phyloP scores from a whole-genome alignment of 2,329 filamentous ascomycete genomes.

The Oidium heveae region DNA sequence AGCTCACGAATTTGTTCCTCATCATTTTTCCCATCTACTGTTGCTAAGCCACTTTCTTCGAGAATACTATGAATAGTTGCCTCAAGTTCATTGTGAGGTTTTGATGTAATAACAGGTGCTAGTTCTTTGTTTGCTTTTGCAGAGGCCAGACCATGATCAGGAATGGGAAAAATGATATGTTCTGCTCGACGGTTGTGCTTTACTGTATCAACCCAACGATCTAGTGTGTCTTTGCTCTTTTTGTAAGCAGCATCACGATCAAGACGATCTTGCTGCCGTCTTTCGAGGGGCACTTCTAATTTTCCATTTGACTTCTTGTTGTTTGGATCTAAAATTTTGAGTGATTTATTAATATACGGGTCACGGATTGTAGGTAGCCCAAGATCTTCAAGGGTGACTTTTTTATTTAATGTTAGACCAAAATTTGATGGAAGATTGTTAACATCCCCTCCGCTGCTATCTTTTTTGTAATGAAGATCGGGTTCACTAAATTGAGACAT shows the following conservation, averaged over 20 bases:
- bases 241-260: constrained; percentile 65
- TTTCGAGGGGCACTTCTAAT: constrained; percentile 59
- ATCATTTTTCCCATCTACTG: constrained; percentile 29
- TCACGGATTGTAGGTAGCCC: constrained; percentile 46
- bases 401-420: constrained; percentile 27
- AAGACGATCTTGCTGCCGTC: constrained; percentile 63
- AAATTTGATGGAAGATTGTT: constrained; percentile 35
- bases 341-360: constrained; percentile 48
- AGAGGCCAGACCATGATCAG: constrained; percentile 37
- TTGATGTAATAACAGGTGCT: constrained; percentile 34
- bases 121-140: constrained; percentile 36
- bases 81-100: constrained; percentile 60
- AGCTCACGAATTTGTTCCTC: constrained; percentile 42
- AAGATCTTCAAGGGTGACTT: constrained; percentile 39
- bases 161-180: constrained; percentile 66
- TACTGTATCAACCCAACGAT: constrained; percentile 84
- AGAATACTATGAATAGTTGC: constrained; percentile 69
- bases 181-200: constrained; percentile 83
- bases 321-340: constrained; percentile 48
- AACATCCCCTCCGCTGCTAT: constrained; percentile 26
- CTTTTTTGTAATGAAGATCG: constrained; percentile 9
- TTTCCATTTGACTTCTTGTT: constrained; percentile 35
- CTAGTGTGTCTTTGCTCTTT: constrained; percentile 74
- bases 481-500: constrained; percentile 21
- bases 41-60: constrained; percentile 56